Base-by-base conservation (phyloP, 345 rosid species). In the Streptanthus diversifolius region DNA sequence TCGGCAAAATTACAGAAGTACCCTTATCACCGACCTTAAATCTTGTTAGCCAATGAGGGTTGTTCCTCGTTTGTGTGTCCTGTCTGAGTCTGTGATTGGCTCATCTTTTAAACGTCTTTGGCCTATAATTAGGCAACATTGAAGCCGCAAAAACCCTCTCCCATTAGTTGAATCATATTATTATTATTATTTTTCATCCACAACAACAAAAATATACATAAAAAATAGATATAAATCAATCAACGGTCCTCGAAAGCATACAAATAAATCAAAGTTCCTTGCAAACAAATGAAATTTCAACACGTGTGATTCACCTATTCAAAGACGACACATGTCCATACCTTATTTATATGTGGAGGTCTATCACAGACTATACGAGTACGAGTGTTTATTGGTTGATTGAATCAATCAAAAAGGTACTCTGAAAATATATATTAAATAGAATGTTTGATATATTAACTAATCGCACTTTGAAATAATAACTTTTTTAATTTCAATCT, bases 271-370 rank as follows among this genome's bases (percentile, higher is more conserved):
- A 36, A 25, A 27, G 47, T 65, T 71, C 25, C 8, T 36, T 39
- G 55, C 40, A 12, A 65, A 30, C 80, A 35, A 70, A 70, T 64
- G 65, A 48, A 62, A 70, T 64, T 22, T 69, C 18, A 64, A 64
- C 71, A 76, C 35, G 61, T 55, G 61, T 69, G 48, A 29, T 7
- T 36, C 19, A 33, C 70, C 65, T 68, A 27, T 57, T 37, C 24
- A 49, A 70, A 45, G 48, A 77, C 55, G 80, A 77, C 80, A 77
- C 76, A 32, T 77, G 72, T 77, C 68, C 25, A 52, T 39, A 44
- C 32, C 33, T 33, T 24, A 66, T 27, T 59, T 30, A 57, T 66
- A 57, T 71, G 44, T 64, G 7, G 18, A 54, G 45, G 62, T 52
- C 51, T 29, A 29, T 19, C 19, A 55, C 3, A 53, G 60, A 76